These are phyloP conservation scores for Ganoderma leucocontextum DNA, from an alignment of 1,284 basidiomycete genomes.

Conservation along the genomic window DNA sequence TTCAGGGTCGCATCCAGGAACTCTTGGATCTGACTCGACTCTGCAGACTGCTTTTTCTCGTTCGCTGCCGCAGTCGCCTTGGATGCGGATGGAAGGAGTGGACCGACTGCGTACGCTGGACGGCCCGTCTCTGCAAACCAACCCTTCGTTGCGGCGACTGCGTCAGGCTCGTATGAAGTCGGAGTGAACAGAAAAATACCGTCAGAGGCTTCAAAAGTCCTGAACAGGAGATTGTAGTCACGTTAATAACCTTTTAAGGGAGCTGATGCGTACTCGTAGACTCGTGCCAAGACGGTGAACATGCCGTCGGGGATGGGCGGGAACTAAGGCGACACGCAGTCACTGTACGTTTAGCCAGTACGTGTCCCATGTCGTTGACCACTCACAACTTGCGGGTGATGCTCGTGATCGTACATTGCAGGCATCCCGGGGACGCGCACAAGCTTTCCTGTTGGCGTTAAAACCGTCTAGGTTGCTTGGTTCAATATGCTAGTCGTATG, in stretches of 20 bases:
- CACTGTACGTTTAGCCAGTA: not conserved
- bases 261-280: not conserved
- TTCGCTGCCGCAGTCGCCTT: slow-evolving; percentile 13
- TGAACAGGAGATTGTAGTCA: not conserved
- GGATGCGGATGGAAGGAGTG: slow-evolving; percentile 24
- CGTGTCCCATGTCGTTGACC: not conserved
- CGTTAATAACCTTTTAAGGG: slow-evolving; percentile 10
- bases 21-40: slow-evolving; percentile 25
- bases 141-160: slow-evolving; percentile 20
- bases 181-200: slow-evolving; percentile 31
- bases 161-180: slow-evolving; percentile 33
- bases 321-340: not conserved
- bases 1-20: slow-evolving; percentile 32
- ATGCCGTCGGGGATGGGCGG: not conserved
- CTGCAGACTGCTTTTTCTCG: slow-evolving; percentile 29
- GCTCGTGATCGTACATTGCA: slow-evolving; percentile 38
- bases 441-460: slow-evolving; percentile 22
- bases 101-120: slow-evolving; percentile 27
- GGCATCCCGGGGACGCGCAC: slow-evolving; percentile 33
- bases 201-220: slow-evolving; percentile 25
- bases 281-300: slow-evolving; percentile 16
- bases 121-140: slow-evolving; percentile 33
- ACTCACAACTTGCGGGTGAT: slow-evolving; percentile 34
- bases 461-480: slow-evolving; percentile 15
- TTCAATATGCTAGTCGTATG: not conserved